phyloP scores from a whole-genome alignment of 805 yeast genomes.

The Ogataea parapolymorpha region DNA sequence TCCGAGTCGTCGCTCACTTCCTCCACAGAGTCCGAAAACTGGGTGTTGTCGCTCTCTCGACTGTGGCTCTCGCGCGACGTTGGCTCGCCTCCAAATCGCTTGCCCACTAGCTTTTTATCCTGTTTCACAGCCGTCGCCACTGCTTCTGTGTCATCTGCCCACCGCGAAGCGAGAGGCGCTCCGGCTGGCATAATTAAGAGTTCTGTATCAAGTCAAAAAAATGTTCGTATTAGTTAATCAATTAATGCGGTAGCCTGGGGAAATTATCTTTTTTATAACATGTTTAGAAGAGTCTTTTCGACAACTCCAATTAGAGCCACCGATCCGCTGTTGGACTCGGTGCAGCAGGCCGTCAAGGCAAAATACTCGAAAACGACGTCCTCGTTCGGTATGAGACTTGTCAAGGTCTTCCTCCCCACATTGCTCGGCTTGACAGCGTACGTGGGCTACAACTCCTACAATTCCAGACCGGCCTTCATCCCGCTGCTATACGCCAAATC shows the following conservation, averaged over 20 bases:
- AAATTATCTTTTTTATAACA: neutral
- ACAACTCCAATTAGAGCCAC: neutral
- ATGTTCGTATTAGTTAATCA: slow-evolving; percentile 14
- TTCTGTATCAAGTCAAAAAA: slow-evolving; percentile 2
- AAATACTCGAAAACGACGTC: slow-evolving; percentile 10
- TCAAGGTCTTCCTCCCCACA: slow-evolving; percentile 22
- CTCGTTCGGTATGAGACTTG: slow-evolving; percentile 20
- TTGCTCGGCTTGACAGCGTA: slow-evolving; percentile 25
- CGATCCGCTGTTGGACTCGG: slow-evolving; percentile 8
- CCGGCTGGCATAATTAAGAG: slow-evolving; percentile 2
- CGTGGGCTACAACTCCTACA: slow-evolving; percentile 27
- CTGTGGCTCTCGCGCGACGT: neutral
- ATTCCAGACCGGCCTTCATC: slow-evolving; percentile 31
- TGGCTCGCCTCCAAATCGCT: neutral
- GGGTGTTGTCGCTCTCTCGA: slow-evolving; percentile 6
- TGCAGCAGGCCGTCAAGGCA: slow-evolving; percentile 17
- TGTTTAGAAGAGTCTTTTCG: neutral
- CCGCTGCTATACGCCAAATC: slow-evolving; percentile 31
- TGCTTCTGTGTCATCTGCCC: slow-evolving; percentile 32
- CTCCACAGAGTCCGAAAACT: slow-evolving; percentile 1
- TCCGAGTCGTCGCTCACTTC: slow-evolving; percentile 4
- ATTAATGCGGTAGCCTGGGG: slow-evolving; percentile 7
- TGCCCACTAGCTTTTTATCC: slow-evolving; percentile 9
- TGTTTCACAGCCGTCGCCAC: slow-evolving; percentile 24
- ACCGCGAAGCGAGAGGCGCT: slow-evolving; percentile 26